Percentiles rank a stretch among this genome's conserved stretches.
Conservation (phyloP, 306 rosid genomes). For the Lablab purpureus region DNA sequence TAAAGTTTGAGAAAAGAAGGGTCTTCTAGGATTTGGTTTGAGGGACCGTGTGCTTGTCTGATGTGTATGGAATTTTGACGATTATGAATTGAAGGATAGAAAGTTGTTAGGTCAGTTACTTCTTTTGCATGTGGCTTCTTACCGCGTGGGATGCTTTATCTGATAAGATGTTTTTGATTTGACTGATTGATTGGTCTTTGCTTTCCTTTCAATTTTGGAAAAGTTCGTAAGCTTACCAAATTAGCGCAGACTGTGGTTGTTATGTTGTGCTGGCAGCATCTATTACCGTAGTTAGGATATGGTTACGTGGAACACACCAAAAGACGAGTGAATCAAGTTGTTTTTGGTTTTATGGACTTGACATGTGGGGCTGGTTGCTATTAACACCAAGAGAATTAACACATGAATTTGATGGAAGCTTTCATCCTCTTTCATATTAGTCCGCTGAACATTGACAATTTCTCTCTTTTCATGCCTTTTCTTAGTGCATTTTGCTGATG, state of each 20-base stretch:
- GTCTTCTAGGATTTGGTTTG: constrained; percentile 25
- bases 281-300: constrained; percentile 45
- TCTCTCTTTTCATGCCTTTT: constrained; percentile 26
- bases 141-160: constrained; percentile 45
- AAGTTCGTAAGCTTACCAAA: constrained; percentile 52
- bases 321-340: constrained; percentile 40
- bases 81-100: constrained; percentile 40
- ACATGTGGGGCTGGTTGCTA: constrained; percentile 54
- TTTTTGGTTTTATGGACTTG: constrained; percentile 48
- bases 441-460: constrained; percentile 38
- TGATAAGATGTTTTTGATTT: constrained; percentile 47
- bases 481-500: background rate
- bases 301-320: constrained; percentile 52
- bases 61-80: constrained; percentile 40
- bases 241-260: constrained; percentile 58
- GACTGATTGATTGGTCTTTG: constrained; percentile 49
- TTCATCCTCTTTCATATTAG: constrained; percentile 31
- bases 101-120: constrained; percentile 45
- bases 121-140: constrained; percentile 44
- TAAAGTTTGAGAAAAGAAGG: constrained; percentile 28
- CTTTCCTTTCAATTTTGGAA: constrained; percentile 47
- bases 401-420: constrained; percentile 39
- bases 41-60: constrained; percentile 40
- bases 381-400: constrained; percentile 41
- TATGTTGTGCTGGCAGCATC: constrained; percentile 54